These are phyloP conservation scores for Tympanopsis confertula DNA, from an alignment of 2,329 filamentous ascomycete genomes.

Conservation along the genomic window DNA sequence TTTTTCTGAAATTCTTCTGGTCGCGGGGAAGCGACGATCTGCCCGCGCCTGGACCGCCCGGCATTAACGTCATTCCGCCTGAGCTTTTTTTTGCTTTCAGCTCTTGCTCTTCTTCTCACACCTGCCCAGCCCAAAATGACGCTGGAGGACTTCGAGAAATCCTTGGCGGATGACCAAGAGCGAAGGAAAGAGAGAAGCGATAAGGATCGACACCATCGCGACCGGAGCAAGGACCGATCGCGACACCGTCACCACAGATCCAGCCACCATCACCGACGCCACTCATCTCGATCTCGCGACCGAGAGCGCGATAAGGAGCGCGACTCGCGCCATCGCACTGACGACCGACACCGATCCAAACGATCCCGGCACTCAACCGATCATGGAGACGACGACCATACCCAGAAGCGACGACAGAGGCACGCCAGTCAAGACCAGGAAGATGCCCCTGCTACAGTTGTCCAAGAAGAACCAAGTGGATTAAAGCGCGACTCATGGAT, in stretches of 20 bases:
- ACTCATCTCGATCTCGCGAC: constrained; percentile 16
- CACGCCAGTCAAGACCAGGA: constrained; percentile 38
- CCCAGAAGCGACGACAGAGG: constrained; percentile 24
- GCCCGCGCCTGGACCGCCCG: background rate
- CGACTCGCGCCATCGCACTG: constrained; percentile 27
- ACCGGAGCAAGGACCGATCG: constrained; percentile 29
- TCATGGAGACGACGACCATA: constrained; percentile 12
- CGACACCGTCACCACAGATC: constrained; percentile 21
- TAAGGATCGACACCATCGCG: constrained; percentile 25
- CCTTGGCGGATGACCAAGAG: constrained; percentile 54
- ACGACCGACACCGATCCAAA: constrained; percentile 51
- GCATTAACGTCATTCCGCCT: constrained; percentile 1
- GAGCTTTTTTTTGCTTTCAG: background rate
- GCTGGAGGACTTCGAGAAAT: constrained; percentile 67
- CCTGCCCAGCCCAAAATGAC: constrained; percentile 29
- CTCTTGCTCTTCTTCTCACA: background rate
- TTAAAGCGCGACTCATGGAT: constrained; percentile 83
- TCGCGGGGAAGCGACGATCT: background rate
- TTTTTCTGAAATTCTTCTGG: constrained; percentile 1
- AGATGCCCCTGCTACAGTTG: constrained; percentile 33
- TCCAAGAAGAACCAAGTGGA: constrained; percentile 16
- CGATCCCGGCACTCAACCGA: constrained; percentile 45
- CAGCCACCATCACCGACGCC: constrained; percentile 20
- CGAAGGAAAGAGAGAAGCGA: constrained; percentile 25
- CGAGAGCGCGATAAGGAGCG: constrained; percentile 21